Conservation (phyloP, 345 rosid genomes). For the Salix viminalis region DNA sequence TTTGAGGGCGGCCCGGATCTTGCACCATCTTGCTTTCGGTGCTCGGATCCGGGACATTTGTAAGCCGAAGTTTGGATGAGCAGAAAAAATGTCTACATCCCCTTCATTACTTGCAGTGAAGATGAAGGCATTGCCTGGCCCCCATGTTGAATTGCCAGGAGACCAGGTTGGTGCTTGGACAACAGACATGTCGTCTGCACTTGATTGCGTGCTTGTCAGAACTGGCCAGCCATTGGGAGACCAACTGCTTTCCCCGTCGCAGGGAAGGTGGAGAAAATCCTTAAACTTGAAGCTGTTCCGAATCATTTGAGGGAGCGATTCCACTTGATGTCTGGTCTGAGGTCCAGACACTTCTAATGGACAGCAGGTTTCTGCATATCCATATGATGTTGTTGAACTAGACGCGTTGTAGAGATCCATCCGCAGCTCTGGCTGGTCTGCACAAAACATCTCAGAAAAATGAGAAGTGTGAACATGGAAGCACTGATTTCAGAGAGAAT, state of each 20-base stretch:
- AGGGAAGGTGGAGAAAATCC: neutral
- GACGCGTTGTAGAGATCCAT: slow-evolving; percentile 21
- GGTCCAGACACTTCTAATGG: slow-evolving; percentile 9
- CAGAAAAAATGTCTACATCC: slow-evolving; percentile 22
- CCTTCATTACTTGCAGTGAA: slow-evolving; percentile 24
- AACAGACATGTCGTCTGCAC: slow-evolving; percentile 14
- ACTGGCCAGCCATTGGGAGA: slow-evolving; percentile 12
- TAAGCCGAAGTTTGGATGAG: slow-evolving; percentile 18
- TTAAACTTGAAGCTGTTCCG: slow-evolving; percentile 32
- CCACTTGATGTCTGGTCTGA: slow-evolving; percentile 9
- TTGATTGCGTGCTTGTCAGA: neutral
- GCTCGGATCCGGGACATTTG: slow-evolving; percentile 22
- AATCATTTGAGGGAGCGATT: slow-evolving; percentile 3
- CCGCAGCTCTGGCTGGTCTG: slow-evolving; percentile 30
- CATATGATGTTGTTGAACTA: slow-evolving; percentile 21
- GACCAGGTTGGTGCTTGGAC: slow-evolving; percentile 36
- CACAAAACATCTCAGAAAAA: neutral
- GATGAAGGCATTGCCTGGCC: slow-evolving; percentile 15
- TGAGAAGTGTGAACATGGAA: neutral
- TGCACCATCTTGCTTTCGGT: slow-evolving; percentile 62
- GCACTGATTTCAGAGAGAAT: neutral
- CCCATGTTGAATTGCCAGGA: slow-evolving; percentile 28
- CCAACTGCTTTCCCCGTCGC: slow-evolving; percentile 14
- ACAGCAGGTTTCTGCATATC: slow-evolving; percentile 20
- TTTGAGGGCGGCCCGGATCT: slow-evolving; percentile 58